A percentile compares a stretch with the other conserved stretches of the same genome.
These are phyloP conservation scores for Rhododendron griersonianum DNA, from an alignment of 148 eudicot genomes.

Conservation along the genomic window DNA sequence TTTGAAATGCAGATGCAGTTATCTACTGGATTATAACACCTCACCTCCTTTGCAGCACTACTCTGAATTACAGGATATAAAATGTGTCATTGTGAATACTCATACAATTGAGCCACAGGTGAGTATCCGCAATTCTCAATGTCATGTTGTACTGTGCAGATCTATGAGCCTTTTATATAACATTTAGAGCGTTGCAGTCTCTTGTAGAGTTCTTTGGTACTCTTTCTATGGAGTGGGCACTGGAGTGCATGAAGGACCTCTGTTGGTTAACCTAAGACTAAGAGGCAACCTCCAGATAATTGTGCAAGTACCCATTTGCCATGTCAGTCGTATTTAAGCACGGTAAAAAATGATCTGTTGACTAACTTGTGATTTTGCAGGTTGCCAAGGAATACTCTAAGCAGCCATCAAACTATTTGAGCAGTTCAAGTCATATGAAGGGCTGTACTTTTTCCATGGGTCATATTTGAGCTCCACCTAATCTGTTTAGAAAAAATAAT, in stretches of 20 bases:
- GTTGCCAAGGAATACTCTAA: conserved; percentile 97
- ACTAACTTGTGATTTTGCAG: conserved; percentile 29
- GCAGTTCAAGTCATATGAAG: conserved; percentile 95
- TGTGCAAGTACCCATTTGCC: conserved; percentile 61
- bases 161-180: conserved; percentile 1
- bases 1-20: neutral
- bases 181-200: conserved; percentile 41
- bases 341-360: neutral
- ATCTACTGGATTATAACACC: neutral
- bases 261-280: conserved; percentile 70
- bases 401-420: conserved; percentile 86
- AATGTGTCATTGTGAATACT: conserved; percentile 93
- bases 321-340: neutral
- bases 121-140: neutral
- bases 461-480: conserved; percentile 93
- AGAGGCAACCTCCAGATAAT: conserved; percentile 89
- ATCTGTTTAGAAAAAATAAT: conserved; percentile 2
- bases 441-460: conserved; percentile 89
- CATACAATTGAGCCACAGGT: conserved; percentile 99
- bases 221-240: conserved; percentile 92
- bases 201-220: conserved; percentile 98
- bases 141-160: neutral
- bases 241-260: conserved; percentile 98
- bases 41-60: conserved; percentile 67
- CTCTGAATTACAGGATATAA: conserved; percentile 73